phyloP scores from a whole-genome alignment of 257 asterid species.

The Knoxia roxburghii region DNA sequence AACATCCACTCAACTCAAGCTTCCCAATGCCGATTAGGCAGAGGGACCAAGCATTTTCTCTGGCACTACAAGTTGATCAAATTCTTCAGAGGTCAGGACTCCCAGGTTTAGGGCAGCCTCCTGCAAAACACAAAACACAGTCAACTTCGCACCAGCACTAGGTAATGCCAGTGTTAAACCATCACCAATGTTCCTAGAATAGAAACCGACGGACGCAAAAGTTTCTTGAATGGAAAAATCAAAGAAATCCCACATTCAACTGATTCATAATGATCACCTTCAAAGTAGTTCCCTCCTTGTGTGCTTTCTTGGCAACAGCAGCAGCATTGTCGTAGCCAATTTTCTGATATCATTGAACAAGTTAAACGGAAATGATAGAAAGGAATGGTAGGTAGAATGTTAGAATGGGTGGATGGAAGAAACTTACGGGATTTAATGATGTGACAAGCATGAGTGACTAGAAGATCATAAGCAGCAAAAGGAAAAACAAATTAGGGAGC shows the following conservation, averaged over 20 bases:
- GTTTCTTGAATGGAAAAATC: neutral
- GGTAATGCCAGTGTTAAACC: neutral
- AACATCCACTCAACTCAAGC: neutral
- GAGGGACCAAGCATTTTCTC: constrained; percentile 87
- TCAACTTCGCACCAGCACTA: constrained; percentile 38
- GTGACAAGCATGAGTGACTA: constrained; percentile 99
- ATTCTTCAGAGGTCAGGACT: constrained; percentile 69
- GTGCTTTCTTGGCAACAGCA: constrained; percentile 95
- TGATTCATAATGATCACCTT: constrained; percentile 42
- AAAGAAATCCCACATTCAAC: neutral
- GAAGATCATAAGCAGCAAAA: constrained; percentile 22
- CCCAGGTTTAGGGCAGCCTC: constrained; percentile 82
- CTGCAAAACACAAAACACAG: constrained; percentile 36
- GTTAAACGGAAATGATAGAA: constrained; percentile 4
- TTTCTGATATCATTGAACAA: constrained; percentile 47
- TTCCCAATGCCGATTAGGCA: constrained; percentile 27
- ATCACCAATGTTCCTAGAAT: neutral
- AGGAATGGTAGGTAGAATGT: neutral
- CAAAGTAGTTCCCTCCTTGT: constrained; percentile 87
- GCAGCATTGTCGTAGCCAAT: constrained; percentile 97
- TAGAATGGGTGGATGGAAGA: neutral
- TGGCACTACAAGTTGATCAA: constrained; percentile 80
- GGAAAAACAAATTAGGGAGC: constrained; percentile 15
- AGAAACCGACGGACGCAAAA: too few species aligned
- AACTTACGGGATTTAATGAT: constrained; percentile 87